Evolutionary conservation across 1,139 yeast species (phyloP), one percentile per base, ranked within the genome.

Genomic region (Debaryomyces psychrophilus): DNA sequence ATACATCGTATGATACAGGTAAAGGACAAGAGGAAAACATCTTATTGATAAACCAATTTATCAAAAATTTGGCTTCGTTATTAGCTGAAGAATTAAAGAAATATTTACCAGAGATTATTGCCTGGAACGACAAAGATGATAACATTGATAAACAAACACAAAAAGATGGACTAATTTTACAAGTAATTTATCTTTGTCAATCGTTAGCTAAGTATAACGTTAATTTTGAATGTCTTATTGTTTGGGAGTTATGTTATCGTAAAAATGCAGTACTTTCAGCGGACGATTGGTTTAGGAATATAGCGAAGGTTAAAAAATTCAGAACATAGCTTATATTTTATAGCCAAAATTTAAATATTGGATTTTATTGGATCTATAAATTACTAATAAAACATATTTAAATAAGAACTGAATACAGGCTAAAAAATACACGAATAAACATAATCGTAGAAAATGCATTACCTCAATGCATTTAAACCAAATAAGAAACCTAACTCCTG

Each of bases 401-500:
- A 6, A 12, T 14, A 28, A 18, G 41, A 31, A 36, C 17, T 29
- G 45, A 37, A 44, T 37, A 26, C 12, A 25, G 12, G 14, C 4
- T 25, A 12, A 22, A 34, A 12, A 20, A 12, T 34, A 35, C n/a
- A 35, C 8, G 17, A 35, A 35, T 33, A 33, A n/a, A 33, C 18
- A 18, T 20, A 9, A 37, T 12, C 14, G 11, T 15, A 20, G 17
- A 14, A n/a, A 23, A 14, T 4, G 18, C 15, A 11, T 43, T 37
- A 54, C 8, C 44, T 41, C 40, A 64, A 54, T 14, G 48, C 61
- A 58, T 81, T 81, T 58, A 87, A 69, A 31, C 95, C 95, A 67
- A 90, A 90, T 65, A 90, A 78, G 65, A 77, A 87, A 2, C 93
- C 86, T 53, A 90, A 73, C 61, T 90, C 96, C 48, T 73, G 73